Evolutionary conservation across 2,329 filamentous ascomycete genomes (phyloP), one percentile per base, ranked within the genome.

Genomic region (Alternaria sp.): DNA sequence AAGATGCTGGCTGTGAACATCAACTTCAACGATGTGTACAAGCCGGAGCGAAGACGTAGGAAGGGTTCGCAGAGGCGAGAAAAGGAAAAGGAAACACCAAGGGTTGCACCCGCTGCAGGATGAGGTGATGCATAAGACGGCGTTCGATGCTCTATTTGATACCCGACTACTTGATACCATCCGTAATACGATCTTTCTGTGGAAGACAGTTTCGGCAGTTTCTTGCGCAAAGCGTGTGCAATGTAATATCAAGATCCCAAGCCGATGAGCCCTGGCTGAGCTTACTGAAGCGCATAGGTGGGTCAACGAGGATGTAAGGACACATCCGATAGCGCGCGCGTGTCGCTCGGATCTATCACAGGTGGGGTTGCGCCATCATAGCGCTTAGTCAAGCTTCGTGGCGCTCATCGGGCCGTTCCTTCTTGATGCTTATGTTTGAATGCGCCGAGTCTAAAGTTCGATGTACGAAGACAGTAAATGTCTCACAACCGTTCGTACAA

Each of bases 1-100:
- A 87, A 95, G 58, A 98, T 98, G 84, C 82, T 99, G 69, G 96
- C 93, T 43, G 93, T 98, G 50, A 92, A 96, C 44, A 98, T 99
- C 93, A 99, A 98, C 81, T 99, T 98, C 81, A 99, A 99, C 81
- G 95, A 98, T 78, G 92, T 97, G 25, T 98, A 98, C 80, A 88
- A 92, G 80, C 92, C 93, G 13, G 87, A 90, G 47, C 86, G 89
- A 73, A 87, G 90, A 77, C 89, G 89, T 81, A 82, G 86, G 62
- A 74, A 77, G 50, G 65, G 64, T 4, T 72, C 71, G 12, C 74
- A 73, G 66, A 73, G 71, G 57, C 63, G 65, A 3, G 73, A 77
- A 15, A 75, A 72, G 52, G 74, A 76, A 3, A 77, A 73, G 65
- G 71, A 75, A 40, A 75, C 71, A 13, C 71, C 74, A 0, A 72